Evolutionary conservation across 2,329 filamentous ascomycete genomes (phyloP), one percentile per base, ranked within the genome.

Genomic region (Monilinia fructicola): DNA sequence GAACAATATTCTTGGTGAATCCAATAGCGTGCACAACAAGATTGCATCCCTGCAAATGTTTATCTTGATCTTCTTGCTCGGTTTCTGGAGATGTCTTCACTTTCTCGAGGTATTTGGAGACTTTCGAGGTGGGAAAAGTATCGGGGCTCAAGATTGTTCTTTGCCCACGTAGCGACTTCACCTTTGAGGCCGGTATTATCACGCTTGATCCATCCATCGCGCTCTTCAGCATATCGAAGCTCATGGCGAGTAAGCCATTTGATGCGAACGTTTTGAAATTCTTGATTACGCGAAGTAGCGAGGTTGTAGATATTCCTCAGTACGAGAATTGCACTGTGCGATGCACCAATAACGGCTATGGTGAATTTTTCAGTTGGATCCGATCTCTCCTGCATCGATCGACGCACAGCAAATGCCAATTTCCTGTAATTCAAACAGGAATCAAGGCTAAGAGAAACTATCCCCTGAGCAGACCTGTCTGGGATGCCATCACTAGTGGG

Each of bases 151-250:
- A 89, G 79, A 67, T 88, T 83, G 31, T 82, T 77, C 53, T 81
- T 81, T 0, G 87, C 87, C 79, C 86, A 89, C 6, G 80, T 78
- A 0, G 86, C 86, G 0, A 85, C 85, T 48, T 81, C 78, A 26
- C 87, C 86, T 75, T 89, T 89, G 38, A 89, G 79, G 3, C 87
- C 87, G 0, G 86, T 89, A 75, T 88, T 89, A 73, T 89, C 87
- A 64, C 84, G 81, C 35, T 87, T 76, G 67, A 88, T 87, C 85
- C 86, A 88, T 67, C 84, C 85, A 69, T 87, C 85, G 76, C 80
- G 84, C 74, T 83, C 84, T 71, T 85, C 82, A 21, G 87, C 87
- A 69, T 89, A 89, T 31, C 84, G 83, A 12, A 89, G 79, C 1
- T 80, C 76, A 70, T 86, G 83, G n/a, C 87, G 81, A 40, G 79